phyloP scores from a whole-genome alignment of 176 grass and related monocot genomes.

The Triticum timopheevii region DNA sequence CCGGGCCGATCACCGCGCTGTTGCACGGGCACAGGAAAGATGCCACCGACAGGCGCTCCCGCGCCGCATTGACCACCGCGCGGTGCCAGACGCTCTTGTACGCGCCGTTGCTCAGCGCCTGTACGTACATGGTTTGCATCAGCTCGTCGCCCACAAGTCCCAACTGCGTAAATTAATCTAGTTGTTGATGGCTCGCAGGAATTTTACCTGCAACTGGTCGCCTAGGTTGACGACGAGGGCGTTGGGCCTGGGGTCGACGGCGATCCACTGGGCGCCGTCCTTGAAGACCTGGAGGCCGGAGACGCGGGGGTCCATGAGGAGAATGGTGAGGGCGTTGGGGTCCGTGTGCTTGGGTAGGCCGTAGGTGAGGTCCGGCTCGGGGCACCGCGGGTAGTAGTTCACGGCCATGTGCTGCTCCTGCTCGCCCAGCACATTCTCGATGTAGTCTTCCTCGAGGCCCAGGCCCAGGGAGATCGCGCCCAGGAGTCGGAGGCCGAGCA shows the following conservation, averaged over 20 bases:
- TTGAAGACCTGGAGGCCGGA: constrained; percentile 72
- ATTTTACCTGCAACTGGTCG: constrained; percentile 73
- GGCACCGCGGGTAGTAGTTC: constrained; percentile 92
- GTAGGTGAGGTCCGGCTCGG: constrained; percentile 68
- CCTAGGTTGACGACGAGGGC: constrained; percentile 78
- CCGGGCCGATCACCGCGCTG: constrained; percentile 61
- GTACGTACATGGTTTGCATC: background rate
- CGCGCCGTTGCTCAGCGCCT: constrained; percentile 78
- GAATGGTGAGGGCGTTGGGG: constrained; percentile 74
- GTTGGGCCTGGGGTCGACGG: constrained; percentile 44
- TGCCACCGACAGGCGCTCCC: constrained; percentile 78
- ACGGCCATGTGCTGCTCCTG: constrained; percentile 92
- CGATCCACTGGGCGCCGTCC: constrained; percentile 60
- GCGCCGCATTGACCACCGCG: constrained; percentile 70
- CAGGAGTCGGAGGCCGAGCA: constrained; percentile 54
- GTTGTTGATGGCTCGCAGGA: background rate
- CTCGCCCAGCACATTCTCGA: constrained; percentile 54
- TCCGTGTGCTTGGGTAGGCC: constrained; percentile 79
- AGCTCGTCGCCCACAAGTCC: background rate
- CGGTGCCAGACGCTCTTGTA: constrained; percentile 96
- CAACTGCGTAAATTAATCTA: background rate
- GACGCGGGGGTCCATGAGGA: constrained; percentile 64
- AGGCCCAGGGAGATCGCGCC: constrained; percentile 67
- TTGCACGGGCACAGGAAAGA: constrained; percentile 96
- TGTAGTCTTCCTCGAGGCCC: constrained; percentile 54